Conservation (phyloP, 345 rosid species). For the Acer campestre region DNA sequence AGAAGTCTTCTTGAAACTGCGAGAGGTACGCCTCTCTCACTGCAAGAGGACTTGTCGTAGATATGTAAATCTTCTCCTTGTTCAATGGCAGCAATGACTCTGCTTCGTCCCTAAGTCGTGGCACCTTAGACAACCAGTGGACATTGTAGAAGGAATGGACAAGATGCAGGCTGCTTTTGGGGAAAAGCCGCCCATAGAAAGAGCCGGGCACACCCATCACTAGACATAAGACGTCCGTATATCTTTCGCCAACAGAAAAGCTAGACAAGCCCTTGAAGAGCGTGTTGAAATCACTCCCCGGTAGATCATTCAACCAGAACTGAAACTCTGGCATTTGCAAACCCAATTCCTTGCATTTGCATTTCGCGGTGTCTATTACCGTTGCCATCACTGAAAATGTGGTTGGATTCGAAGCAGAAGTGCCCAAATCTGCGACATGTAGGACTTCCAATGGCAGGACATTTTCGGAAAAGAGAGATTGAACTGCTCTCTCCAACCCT, state of each 20-base stretch:
- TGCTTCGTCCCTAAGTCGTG: conserved; percentile 12
- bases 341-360: background rate
- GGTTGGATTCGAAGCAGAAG: conserved; percentile 21
- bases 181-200: conserved; percentile 31
- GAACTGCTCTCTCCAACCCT: background rate
- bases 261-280: conserved; percentile 15
- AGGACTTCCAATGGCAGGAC: background rate
- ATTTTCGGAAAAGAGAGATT: conserved; percentile 14
- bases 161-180: conserved; percentile 13
- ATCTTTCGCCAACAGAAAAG: background rate
- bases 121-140: conserved; percentile 42
- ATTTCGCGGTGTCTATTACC: background rate
- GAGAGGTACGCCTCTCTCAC: conserved; percentile 29
- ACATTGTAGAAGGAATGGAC: conserved; percentile 26
- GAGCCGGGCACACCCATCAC: conserved; percentile 29
- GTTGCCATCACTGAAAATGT: conserved; percentile 11
- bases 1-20: conserved; percentile 29
- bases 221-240: conserved; percentile 7
- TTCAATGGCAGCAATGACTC: conserved; percentile 20
- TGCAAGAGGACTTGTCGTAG: conserved; percentile 18
- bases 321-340: conserved; percentile 11
- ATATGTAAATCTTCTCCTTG: conserved; percentile 29
- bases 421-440: conserved; percentile 29
- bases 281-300: conserved; percentile 32
- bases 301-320: conserved; percentile 31